These are phyloP conservation scores for Platismatia glauca DNA, from an alignment of 495 filamentous ascomycete genomes.

Conservation along the genomic window DNA sequence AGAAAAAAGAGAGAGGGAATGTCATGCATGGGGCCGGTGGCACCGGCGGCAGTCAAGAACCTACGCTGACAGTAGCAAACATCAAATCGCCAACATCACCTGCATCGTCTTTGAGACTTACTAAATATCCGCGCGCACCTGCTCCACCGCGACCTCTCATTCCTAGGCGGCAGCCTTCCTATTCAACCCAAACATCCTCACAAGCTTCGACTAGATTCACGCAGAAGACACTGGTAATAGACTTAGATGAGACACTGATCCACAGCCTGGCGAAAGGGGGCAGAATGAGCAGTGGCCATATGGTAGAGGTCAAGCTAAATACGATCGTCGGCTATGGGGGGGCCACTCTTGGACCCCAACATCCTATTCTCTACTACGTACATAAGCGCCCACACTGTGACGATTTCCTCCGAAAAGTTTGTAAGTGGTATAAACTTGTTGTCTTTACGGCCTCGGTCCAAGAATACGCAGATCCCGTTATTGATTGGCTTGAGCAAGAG, in stretches of 20 bases:
- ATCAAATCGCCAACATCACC: constrained; percentile 90
- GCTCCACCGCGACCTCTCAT: constrained; percentile 84
- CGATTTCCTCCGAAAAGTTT: constrained; percentile 88
- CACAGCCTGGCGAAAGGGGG: constrained; percentile 96
- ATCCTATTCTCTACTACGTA: constrained; percentile 97
- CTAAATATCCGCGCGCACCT: constrained; percentile 81
- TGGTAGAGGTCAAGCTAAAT: constrained; percentile 94
- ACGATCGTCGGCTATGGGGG: constrained; percentile 52
- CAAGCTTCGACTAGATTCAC: constrained; percentile 34
- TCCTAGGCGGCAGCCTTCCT: constrained; percentile 75
- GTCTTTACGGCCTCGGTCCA: constrained; percentile 96
- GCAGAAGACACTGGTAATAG: constrained; percentile 89
- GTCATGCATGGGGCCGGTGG: constrained; percentile 22
- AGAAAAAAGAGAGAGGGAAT: constrained; percentile 25
- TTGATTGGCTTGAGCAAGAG: constrained; percentile 97
- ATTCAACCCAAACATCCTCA: constrained; percentile 49
- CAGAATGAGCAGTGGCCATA: constrained; percentile 91
- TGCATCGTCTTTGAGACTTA: constrained; percentile 57
- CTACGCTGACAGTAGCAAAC: constrained; percentile 35
- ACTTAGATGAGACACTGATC: constrained; percentile 94
- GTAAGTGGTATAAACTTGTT: constrained; percentile 98
- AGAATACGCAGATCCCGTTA: constrained; percentile 97
- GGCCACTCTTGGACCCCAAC: constrained; percentile 66
- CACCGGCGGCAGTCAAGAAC: constrained; percentile 1
- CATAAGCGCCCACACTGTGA: constrained; percentile 96